phyloP scores from a whole-genome alignment of 257 asterid genomes.

The Primulina eburnea region DNA sequence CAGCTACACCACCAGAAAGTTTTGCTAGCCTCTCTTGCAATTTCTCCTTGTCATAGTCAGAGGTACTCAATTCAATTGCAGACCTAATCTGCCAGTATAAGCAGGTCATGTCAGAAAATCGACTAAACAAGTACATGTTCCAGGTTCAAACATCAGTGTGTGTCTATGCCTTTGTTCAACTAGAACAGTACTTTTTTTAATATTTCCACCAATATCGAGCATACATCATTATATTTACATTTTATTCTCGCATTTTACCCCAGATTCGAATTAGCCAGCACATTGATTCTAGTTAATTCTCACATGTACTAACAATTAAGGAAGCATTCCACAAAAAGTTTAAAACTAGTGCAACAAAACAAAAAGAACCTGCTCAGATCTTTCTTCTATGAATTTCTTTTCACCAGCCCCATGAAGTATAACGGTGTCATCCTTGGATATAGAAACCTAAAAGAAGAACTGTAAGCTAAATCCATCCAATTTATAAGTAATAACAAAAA shows the following conservation, averaged over 20 bases:
- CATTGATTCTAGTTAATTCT: not conserved
- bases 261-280: not conserved
- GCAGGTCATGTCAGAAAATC: not conserved
- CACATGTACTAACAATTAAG: not conserved
- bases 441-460: conserved; percentile 49
- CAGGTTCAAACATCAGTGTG: not conserved
- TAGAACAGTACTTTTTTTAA: too few species aligned
- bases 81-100: conserved; percentile 57
- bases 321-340: not conserved
- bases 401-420: conserved; percentile 93
- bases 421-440: conserved; percentile 91
- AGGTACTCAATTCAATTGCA: conserved; percentile 69
- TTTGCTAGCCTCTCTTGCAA: conserved; percentile 90
- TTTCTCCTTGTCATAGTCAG: conserved; percentile 94
- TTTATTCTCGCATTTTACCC: not conserved
- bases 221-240: not conserved
- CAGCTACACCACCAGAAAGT: conserved; percentile 97
- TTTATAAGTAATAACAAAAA: not conserved
- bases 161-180: not conserved
- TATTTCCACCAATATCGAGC: not conserved
- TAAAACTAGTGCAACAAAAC: not conserved
- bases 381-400: conserved; percentile 75
- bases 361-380: conserved; percentile 76
- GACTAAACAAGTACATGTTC: not conserved
- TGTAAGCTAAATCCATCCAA: not conserved